Conservation (phyloP, 2,329 filamentous ascomycete genomes). For the Penicillium sp. region DNA sequence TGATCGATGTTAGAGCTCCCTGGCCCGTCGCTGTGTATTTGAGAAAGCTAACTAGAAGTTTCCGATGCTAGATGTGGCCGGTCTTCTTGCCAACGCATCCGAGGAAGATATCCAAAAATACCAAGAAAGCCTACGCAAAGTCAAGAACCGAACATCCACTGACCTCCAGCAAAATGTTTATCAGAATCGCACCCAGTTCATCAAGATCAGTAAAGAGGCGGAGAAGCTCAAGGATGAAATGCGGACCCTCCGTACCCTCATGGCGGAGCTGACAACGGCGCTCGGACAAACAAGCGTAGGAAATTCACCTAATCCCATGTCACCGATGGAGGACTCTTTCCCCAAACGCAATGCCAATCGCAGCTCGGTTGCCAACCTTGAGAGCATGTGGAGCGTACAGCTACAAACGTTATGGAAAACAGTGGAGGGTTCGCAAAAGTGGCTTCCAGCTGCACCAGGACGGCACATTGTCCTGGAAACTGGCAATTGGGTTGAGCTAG, state of each 20-base stretch:
- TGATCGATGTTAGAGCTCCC: slow-evolving; percentile 65
- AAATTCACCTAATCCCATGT: slow-evolving; percentile 55
- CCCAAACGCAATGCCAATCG: slow-evolving; percentile 67
- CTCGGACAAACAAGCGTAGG: slow-evolving; percentile 45
- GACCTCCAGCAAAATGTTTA: slow-evolving; percentile 95
- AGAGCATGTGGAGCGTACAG: slow-evolving; percentile 66
- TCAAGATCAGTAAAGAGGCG: slow-evolving; percentile 98
- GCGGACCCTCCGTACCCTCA: slow-evolving; percentile 82
- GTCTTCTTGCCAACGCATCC: slow-evolving; percentile 75
- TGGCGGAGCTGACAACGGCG: slow-evolving; percentile 85
- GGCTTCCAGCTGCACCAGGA: slow-evolving; percentile 83
- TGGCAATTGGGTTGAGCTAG: slow-evolving; percentile 89
- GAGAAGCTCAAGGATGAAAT: slow-evolving; percentile 97
- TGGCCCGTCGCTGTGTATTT: neutral
- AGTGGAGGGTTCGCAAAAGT: slow-evolving; percentile 97
- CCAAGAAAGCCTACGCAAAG: slow-evolving; percentile 69
- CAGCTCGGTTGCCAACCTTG: slow-evolving; percentile 77
- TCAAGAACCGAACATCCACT: slow-evolving; percentile 73
- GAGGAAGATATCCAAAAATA: slow-evolving; percentile 84
- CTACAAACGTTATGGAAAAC: slow-evolving; percentile 87
- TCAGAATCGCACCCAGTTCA: slow-evolving; percentile 96
- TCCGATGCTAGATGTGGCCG: slow-evolving; percentile 47
- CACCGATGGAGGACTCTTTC: slow-evolving; percentile 51
- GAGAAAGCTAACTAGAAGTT: slow-evolving; percentile 13
- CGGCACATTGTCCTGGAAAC: slow-evolving; percentile 93